A percentile compares a stretch with the other conserved stretches of the same genome.
Evolutionary conservation across 345 rosid species (phyloP).

Genomic region (Eucalyptus albens): DNA sequence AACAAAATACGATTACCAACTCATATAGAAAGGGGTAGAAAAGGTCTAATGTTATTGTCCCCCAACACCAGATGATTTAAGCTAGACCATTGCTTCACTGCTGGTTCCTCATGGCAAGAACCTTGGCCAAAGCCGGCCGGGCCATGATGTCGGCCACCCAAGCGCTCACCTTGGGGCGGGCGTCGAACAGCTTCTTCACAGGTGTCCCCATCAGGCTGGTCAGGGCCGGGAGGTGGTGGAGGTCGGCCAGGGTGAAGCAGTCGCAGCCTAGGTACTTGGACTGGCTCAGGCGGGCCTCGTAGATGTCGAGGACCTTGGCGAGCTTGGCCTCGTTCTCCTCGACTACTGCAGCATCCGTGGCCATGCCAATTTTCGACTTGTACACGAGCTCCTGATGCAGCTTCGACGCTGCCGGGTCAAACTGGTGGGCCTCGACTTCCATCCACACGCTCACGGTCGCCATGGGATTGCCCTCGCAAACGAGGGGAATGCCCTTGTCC

Average conservation of each 20-base stretch:
- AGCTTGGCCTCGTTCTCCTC: constrained; percentile 42
- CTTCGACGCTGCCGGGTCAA: constrained; percentile 34
- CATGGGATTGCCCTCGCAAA: constrained; percentile 10
- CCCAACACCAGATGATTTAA: background rate
- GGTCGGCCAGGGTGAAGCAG: constrained; percentile 5
- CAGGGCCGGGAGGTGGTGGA: constrained; percentile 5
- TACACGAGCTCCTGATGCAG: constrained; percentile 33
- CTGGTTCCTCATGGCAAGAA: constrained; percentile 17
- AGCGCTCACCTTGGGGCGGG: constrained; percentile 8
- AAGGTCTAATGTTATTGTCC: constrained; percentile 59
- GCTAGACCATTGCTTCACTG: background rate
- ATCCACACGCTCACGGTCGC: constrained; percentile 32
- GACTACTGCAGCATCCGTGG: constrained; percentile 38
- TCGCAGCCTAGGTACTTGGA: constrained; percentile 8
- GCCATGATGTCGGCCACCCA: constrained; percentile 11
- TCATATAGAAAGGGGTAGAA: constrained; percentile 6
- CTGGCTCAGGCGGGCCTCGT: background rate
- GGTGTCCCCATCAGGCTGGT: constrained; percentile 13
- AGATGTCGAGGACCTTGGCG: constrained; percentile 6
- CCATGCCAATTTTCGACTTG: constrained; percentile 37
- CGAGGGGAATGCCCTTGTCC: constrained; percentile 42
- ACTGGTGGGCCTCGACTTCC: constrained; percentile 64
- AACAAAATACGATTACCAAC: background rate
- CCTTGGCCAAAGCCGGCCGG: constrained; percentile 36
- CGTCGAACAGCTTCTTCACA: constrained; percentile 3